These are phyloP conservation scores for Pezicula rhizophila DNA, from an alignment of 2,329 filamentous ascomycete genomes.

Conservation along the genomic window DNA sequence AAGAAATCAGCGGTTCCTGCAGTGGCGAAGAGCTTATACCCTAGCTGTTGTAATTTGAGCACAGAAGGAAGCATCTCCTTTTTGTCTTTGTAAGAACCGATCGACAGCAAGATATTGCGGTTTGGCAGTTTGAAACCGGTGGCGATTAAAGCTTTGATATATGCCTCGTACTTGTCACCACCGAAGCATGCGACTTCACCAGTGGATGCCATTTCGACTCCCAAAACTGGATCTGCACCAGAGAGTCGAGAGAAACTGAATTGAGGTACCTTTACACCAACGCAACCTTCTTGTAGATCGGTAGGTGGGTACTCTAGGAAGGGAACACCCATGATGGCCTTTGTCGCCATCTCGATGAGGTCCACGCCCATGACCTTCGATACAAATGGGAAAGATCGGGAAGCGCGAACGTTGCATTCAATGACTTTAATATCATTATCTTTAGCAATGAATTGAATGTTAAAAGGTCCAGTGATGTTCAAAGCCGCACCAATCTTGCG, in stretches of 20 bases:
- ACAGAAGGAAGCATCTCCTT: constrained; percentile 93
- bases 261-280: constrained; percentile 96
- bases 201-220: constrained; percentile 98
- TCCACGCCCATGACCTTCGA: constrained; percentile 98
- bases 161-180: constrained; percentile 92
- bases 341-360: constrained; percentile 96
- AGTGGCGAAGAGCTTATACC: constrained; percentile 93
- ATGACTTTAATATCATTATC: constrained; percentile 99
- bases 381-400: constrained; percentile 94
- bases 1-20: constrained; percentile 95
- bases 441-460: constrained; percentile 99
- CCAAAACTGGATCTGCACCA: constrained; percentile 90
- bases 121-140: constrained; percentile 96
- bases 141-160: constrained; percentile 90
- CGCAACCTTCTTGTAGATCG: constrained; percentile 71
- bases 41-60: constrained; percentile 79
- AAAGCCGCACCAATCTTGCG: constrained; percentile 90
- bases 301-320: constrained; percentile 76
- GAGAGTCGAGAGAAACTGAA: constrained; percentile 98
- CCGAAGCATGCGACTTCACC: constrained; percentile 98
- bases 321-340: constrained; percentile 84
- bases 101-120: constrained; percentile 90
- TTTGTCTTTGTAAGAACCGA: constrained; percentile 97
- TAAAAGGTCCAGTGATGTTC: constrained; percentile 94
- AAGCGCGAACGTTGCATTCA: constrained; percentile 95